Percentiles rank a stretch among this genome's conserved stretches.
Conservation (phyloP, 2,329 filamentous ascomycete genomes). For the Ascochyta pisi region DNA sequence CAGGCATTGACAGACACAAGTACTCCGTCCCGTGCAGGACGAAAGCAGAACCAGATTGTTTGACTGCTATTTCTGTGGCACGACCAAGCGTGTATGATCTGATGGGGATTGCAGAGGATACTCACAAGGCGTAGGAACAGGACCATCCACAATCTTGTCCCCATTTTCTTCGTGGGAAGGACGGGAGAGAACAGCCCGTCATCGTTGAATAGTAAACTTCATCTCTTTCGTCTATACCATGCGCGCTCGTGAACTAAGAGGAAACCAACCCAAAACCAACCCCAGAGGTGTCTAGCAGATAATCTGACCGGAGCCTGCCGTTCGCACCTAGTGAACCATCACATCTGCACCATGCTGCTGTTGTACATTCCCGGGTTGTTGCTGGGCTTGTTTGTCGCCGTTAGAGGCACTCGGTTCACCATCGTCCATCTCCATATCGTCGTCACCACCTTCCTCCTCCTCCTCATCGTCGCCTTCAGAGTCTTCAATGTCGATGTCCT, state of each 20-base stretch:
- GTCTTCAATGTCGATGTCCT: slow-evolving; percentile 80
- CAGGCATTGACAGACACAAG: slow-evolving; percentile 1
- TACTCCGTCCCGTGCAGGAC: neutral
- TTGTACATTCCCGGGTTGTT: slow-evolving; percentile 31
- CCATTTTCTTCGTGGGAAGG: neutral
- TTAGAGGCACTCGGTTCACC: slow-evolving; percentile 49
- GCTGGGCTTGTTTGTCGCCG: slow-evolving; percentile 44
- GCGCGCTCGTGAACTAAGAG: slow-evolving; percentile 15
- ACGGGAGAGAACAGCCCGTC: neutral
- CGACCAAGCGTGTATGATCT: neutral
- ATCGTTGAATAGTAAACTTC: slow-evolving; percentile 1
- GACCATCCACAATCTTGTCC: neutral
- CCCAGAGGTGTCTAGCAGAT: neutral
- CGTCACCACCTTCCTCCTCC: slow-evolving; percentile 64
- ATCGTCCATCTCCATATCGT: slow-evolving; percentile 65
- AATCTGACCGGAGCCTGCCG: neutral
- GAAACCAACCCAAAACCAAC: neutral
- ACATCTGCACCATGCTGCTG: slow-evolving; percentile 43
- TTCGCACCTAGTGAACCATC: slow-evolving; percentile 49
- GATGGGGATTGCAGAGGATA: too few species aligned
- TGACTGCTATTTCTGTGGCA: neutral
- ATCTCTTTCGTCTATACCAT: slow-evolving; percentile 13
- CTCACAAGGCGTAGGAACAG: too few species aligned
- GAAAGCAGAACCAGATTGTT: neutral
- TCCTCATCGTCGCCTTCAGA: slow-evolving; percentile 76